Evolutionary conservation across 177 flowering plant species (phyloP), one percentile per base, ranked within the genome.

Genomic region (Vitis hybrid): DNA sequence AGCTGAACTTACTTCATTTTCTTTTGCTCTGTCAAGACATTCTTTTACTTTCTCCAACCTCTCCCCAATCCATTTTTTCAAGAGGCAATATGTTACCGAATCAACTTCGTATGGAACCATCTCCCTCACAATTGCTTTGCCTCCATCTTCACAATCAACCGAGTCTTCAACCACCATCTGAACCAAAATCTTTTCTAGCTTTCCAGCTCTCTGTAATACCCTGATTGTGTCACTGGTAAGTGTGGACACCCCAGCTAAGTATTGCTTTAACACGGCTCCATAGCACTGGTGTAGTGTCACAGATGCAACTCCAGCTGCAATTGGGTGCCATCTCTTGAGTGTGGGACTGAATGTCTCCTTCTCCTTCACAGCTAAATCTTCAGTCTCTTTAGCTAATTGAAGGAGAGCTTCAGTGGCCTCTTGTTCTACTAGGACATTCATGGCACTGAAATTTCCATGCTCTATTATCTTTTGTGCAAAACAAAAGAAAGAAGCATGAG

Each of bases 21-120:
- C 97, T 74, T 86, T 90, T 19, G 93, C 91, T 79, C 86, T 82
- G 7, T 66, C 49, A 19, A 96, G 73, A 55, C 74, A 77, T 2
- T 84, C 89, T 66, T 68, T 82, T 16, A 79, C 81, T 60, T 48
- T 78, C 73, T 77, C 79, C 78, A 91, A 48, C 71, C 81, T 84
- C 73, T 85, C 90, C 9, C 83, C 83, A 56, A 90, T 82, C 98
- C 98, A 92, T 56, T 80, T 78, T 56, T 78, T 83, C 76, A 92
- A 63, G 4, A 88, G 83, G 34, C 61, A 74, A 52, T 81, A 1
- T 31, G 87, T 82, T 58, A 85, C 68, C 4, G 90, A 77, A 51
- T 96, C 99, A 45, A 90, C 91, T 59, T 96, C 99, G 55, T 86
- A 96, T 0, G 97, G 95, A n/a, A 83, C 82, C 97, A 93, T 90